Evolutionary conservation across 306 rosid species (phyloP), one percentile per base, ranked within the genome.

Genomic region (Rubus parviflorus): DNA sequence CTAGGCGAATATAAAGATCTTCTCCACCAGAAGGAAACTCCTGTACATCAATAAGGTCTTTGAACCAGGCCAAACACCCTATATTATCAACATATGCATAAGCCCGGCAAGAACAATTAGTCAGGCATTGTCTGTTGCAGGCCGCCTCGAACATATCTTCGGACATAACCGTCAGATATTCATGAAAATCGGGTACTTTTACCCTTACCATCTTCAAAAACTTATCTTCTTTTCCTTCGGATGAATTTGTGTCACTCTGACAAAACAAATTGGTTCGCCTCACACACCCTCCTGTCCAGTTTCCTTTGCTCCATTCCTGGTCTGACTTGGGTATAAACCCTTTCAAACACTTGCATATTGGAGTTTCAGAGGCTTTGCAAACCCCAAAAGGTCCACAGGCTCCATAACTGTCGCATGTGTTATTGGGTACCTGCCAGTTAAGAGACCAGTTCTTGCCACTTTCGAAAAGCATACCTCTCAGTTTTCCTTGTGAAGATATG

Each of bases 401-500:
- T 8, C 78, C 82, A 64, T 79, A 72, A 0, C 2, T n/a, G n/a
- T n/a, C n/a, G n/a, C n/a, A n/a, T n/a, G n/a, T n/a, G n/a, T n/a
- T n/a, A n/a, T n/a, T n/a, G 7, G 65, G 79, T 48, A 6, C 40
- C 51, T 62, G 62, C 79, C 79, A 75, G 13, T 19, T 0, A 40
- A 1, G 3, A 41, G 0, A 51, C 78, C 47, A 19, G 11, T 22
- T 16, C 69, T 35, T 40, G 38, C 49, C 76, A 52, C 16, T 9
- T 0, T 66, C 13, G 0, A 57, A n/a, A 35, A 2, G 0, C 61
- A 22, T 22, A 6, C 47, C 0, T 3, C 1, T 11, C 1, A 81
- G 2, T 12, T 22, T 75, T 4, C 90, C 93, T 35, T 77, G 70
- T 5, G 83, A 53, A 48, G 52, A 79, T 74, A 89, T 54, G 22